A percentile compares a stretch with the other conserved stretches of the same genome.
phyloP scores from a whole-genome alignment of 225 moss, liverwort and hornwort genomes.

The Polytrichum formosum region DNA sequence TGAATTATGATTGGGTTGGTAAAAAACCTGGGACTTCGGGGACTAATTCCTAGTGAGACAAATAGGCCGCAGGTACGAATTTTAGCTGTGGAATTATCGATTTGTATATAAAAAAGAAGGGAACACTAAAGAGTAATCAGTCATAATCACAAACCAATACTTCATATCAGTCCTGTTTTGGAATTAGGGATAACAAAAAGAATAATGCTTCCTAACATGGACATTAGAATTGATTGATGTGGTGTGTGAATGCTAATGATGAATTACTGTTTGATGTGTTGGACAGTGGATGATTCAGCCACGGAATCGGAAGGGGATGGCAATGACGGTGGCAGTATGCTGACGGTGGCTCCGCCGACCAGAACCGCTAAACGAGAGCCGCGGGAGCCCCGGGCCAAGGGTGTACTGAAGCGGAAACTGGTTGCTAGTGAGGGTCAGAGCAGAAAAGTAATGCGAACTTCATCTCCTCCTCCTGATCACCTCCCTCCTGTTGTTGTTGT shows the following conservation, averaged over 20 bases:
- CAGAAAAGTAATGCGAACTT: conserved; percentile 28
- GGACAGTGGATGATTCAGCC: conserved; percentile 61
- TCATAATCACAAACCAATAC: too few species aligned
- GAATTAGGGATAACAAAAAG: too few species aligned
- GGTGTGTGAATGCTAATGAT: neutral
- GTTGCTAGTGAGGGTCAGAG: conserved; percentile 33
- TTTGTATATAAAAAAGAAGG: too few species aligned
- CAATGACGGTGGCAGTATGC: conserved; percentile 48
- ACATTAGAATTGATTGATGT: neutral
- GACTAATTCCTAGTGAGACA: too few species aligned
- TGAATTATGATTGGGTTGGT: too few species aligned
- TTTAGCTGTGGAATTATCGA: too few species aligned
- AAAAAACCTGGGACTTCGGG: too few species aligned
- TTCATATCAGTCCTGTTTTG: too few species aligned
- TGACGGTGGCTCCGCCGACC: conserved; percentile 27
- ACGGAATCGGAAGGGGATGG: conserved; percentile 76
- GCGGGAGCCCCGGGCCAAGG: conserved; percentile 55
- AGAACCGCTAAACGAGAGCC: conserved; percentile 35
- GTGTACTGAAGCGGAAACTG: conserved; percentile 51
- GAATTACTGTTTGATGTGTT: neutral
- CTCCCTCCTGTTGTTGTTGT: conserved; percentile 34
- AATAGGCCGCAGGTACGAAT: too few species aligned
- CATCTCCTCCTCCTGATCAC: conserved; percentile 47
- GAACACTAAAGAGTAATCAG: too few species aligned
- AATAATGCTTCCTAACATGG: too few species aligned